Percentiles rank a stretch among this genome's conserved stretches.
Conservation (phyloP, 257 asterid genomes). For the Handroanthus guayacan region DNA sequence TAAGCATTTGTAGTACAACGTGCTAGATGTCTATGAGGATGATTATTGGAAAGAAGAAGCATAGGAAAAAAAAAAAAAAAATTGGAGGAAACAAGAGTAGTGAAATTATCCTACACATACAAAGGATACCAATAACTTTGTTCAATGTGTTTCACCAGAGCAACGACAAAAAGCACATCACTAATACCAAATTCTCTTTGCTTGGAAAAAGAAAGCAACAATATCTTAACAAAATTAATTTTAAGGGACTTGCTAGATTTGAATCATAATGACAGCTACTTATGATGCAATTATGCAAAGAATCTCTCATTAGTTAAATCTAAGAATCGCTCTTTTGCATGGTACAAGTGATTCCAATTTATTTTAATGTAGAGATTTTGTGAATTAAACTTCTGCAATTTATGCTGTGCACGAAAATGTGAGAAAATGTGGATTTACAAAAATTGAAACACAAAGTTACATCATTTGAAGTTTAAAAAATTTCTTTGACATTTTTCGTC, state of each 20-base stretch:
- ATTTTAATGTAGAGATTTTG: constrained; percentile 20
- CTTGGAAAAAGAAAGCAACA: not conserved
- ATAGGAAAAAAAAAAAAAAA: not conserved
- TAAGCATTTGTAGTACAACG: not conserved
- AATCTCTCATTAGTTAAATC: not conserved
- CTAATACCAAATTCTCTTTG: not conserved
- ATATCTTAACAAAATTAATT: not conserved
- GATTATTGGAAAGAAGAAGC: not conserved
- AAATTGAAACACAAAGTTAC: too few relatives aligned
- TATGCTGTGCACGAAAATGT: too few relatives aligned
- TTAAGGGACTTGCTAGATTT: not conserved
- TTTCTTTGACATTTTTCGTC: too few relatives aligned
- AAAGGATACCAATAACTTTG: not conserved
- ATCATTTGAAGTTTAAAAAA: too few relatives aligned
- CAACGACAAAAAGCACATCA: not conserved
- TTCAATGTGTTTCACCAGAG: not conserved
- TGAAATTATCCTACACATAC: not conserved
- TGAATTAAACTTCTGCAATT: not conserved
- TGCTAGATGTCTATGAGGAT: not conserved
- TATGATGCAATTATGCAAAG: constrained; percentile 7
- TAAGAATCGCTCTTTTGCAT: not conserved
- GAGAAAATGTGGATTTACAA: too few relatives aligned
- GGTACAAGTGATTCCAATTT: not conserved
- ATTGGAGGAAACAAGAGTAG: not conserved
- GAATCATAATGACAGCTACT: not conserved